Conservation (phyloP, 148 eudicot genomes). For the Vaccinium myrtillus region DNA sequence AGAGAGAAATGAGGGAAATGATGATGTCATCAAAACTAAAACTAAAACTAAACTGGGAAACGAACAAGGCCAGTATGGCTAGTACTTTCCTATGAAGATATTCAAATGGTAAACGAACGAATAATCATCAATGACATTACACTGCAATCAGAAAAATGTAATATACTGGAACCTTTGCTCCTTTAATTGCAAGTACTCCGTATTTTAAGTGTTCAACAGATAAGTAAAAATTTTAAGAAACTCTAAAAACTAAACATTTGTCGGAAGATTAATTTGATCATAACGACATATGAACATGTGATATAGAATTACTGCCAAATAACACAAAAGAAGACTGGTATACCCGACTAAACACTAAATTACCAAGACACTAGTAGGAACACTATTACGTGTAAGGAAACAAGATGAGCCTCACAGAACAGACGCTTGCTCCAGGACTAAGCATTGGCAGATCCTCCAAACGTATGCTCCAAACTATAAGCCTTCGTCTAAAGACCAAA, state of each 20-base stretch:
- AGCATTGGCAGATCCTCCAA: slow-evolving; percentile 28
- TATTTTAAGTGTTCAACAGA: not conserved
- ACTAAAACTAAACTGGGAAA: too few species aligned
- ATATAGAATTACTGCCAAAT: slow-evolving; percentile 21
- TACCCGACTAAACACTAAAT: slow-evolving; percentile 20
- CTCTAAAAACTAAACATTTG: not conserved
- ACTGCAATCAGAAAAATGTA: not conserved
- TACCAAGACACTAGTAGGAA: slow-evolving; percentile 18
- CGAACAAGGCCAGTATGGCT: too few species aligned
- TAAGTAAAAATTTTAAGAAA: not conserved
- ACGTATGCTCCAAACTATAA: slow-evolving; percentile 15
- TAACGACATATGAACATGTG: slow-evolving; percentile 27
- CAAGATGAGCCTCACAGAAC: slow-evolving; percentile 26
- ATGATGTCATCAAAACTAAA: too few species aligned
- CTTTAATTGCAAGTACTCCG: not conserved
- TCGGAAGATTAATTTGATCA: not conserved
- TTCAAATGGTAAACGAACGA: not conserved
- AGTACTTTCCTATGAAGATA: not conserved
- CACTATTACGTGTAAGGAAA: slow-evolving; percentile 30
- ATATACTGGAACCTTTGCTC: not conserved
- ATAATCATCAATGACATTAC: not conserved
- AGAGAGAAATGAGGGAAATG: too few species aligned
- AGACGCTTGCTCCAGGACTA: slow-evolving; percentile 30
- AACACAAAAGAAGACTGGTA: slow-evolving; percentile 18
- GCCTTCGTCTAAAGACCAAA: slow-evolving; percentile 49